Evolutionary conservation across 345 rosid genomes (phyloP).

Genomic region (Anacardium occidentale): DNA sequence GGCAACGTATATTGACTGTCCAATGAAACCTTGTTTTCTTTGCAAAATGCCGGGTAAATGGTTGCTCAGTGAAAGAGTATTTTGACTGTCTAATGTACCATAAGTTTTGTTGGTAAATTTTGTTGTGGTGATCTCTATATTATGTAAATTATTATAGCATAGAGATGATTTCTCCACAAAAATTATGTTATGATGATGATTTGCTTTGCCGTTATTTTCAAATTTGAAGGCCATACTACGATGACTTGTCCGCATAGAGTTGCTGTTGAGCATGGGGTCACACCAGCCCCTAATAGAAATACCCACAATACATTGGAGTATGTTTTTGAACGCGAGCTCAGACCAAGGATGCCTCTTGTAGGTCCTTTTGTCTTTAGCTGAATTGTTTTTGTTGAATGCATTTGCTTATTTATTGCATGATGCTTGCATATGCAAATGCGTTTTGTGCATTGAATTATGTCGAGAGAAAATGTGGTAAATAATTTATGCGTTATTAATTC

Average conservation of each 20-base stretch:
- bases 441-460: neutral
- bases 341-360: constrained; percentile 50
- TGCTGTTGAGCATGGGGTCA: constrained; percentile 56
- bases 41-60: constrained; percentile 89
- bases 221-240: constrained; percentile 77
- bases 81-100: too few species aligned
- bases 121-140: too few species aligned
- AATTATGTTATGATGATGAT: neutral
- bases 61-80: too few species aligned
- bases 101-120: too few species aligned
- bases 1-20: constrained; percentile 90
- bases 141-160: neutral
- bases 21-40: constrained; percentile 94
- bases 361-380: constrained; percentile 9
- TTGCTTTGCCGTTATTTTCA: constrained; percentile 6
- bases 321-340: constrained; percentile 78
- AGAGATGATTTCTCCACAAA: neutral
- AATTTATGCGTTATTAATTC: neutral
- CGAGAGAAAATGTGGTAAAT: neutral
- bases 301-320: constrained; percentile 53
- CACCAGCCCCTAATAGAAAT: constrained; percentile 57
- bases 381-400: neutral
- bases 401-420: neutral
- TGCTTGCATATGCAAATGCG: neutral
- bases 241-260: constrained; percentile 83